Base-by-base conservation (phyloP, 192 early-diverging fungal genomes). In the Linnemannia zychae region DNA sequence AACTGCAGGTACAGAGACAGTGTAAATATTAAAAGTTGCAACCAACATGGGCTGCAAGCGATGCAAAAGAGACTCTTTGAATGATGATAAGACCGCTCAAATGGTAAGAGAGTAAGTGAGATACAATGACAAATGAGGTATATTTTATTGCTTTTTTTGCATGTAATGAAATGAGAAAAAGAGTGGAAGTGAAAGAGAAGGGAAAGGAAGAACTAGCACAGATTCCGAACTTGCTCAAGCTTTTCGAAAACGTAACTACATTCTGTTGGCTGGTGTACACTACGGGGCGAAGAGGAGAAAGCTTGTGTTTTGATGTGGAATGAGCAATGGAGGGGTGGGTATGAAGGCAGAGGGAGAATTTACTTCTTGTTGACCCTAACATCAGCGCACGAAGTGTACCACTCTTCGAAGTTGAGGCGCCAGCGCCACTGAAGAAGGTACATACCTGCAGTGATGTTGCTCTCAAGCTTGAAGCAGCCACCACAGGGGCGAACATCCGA, bases 341-440 rank as follows among this genome's bases (percentile, higher is more conserved):
- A 12, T 13, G 57, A 63, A 12, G 28, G 11, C 24, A 15, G 28
- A 31, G 1, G 28, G 28, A 31, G 22, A 31, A 11, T 13, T 0
- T n/a, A 28, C 28, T 63, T 28, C 57, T 63, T 63, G 57, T 22
- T 38, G 36, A 78, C 69, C 38, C 65, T 53, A 17, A 84, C 50
- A n/a, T 84, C 82, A 66, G 77, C 76, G 77, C 82, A 84, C 16
- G 77, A 79, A 50, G 82, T 75, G 68, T 84, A 84, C 31, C 49
- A 71, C 74, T 85, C 83, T 36, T 82, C 50, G 49, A n/a, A 44
- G 77, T 78, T 69, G 57, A 63, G 57, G 57, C 57, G 57, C 77
- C 83, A 85, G 77, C 83, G 77, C 83, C 83, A 85, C 77, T 85
- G 83, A 69, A 79, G 72, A 34, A 71, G 69, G 63, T 79, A 70